These are phyloP conservation scores for Lachancea quebecensis DNA, from an alignment of 805 yeast genomes.

Conservation along the genomic window DNA sequence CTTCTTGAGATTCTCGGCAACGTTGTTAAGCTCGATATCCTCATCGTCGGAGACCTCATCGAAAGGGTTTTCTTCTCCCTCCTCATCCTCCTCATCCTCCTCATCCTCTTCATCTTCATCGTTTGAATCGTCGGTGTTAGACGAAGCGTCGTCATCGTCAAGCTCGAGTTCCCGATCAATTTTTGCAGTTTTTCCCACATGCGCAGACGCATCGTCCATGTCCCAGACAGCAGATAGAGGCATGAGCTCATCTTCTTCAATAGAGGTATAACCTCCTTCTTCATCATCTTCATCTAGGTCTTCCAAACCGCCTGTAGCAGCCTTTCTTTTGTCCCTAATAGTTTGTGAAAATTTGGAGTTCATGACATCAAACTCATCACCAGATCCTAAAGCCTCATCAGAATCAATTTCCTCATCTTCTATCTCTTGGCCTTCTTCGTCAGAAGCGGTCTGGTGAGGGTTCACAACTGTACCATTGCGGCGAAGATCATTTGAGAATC, in stretches of 20 bases:
- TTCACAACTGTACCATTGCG: conserved; percentile 36
- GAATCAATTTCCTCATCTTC: conserved; percentile 70
- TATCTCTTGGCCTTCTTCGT: conserved; percentile 32
- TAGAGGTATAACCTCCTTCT: conserved; percentile 61
- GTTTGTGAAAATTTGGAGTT: conserved; percentile 65
- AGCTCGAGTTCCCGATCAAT: conserved; percentile 12
- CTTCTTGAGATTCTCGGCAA: conserved; percentile 34
- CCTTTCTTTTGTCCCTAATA: conserved; percentile 46
- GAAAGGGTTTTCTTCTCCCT: conserved; percentile 26
- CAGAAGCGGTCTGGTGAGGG: conserved; percentile 28
- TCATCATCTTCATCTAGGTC: conserved; percentile 31
- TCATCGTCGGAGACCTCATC: conserved; percentile 40
- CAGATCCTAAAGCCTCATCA: conserved; percentile 85
- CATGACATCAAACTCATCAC: conserved; percentile 58
- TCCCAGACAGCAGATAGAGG: conserved; percentile 90
- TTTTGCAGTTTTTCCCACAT: conserved; percentile 9
- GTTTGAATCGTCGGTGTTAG: conserved; percentile 14
- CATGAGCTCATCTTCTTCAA: conserved; percentile 69
- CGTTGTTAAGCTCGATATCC: conserved; percentile 48
- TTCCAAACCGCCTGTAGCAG: background rate
- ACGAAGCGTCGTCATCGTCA: conserved; percentile 9
- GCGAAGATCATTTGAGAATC: conserved; percentile 14
- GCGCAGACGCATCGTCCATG: conserved; percentile 45
- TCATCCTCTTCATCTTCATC: conserved; percentile 12
- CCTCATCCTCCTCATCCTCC: conserved; percentile 22